Evolutionary conservation across 129 eudicot species (phyloP).

Genomic region (Saposhnikovia divaricata): DNA sequence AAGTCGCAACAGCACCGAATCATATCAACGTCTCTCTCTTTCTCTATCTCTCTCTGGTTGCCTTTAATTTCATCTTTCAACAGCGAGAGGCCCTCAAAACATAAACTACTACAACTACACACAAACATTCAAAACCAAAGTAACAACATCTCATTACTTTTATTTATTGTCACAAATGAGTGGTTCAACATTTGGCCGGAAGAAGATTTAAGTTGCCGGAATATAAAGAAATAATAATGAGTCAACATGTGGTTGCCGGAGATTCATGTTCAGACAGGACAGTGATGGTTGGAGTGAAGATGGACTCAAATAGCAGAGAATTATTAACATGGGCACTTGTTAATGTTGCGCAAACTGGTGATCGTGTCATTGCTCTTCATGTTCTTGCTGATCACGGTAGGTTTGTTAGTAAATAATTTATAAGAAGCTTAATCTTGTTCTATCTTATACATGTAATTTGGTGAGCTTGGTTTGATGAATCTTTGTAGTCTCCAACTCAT

Average conservation of each 20-base stretch:
- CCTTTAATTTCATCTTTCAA: background rate
- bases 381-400: conserved; percentile 45
- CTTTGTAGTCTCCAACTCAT: background rate
- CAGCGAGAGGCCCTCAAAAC: background rate
- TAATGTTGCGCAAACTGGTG: conserved; percentile 65
- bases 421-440: background rate
- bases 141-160: background rate
- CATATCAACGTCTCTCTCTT: background rate
- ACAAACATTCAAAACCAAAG: background rate
- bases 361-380: conserved; percentile 69
- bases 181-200: background rate
- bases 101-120: background rate
- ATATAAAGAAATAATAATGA: background rate
- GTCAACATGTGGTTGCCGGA: background rate
- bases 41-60: background rate
- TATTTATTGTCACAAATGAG: background rate
- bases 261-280: conserved; percentile 7
- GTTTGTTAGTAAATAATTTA: background rate
- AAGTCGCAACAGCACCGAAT: background rate
- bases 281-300: conserved; percentile 62
- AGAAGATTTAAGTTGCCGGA: background rate
- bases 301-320: conserved; percentile 51
- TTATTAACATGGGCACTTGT: conserved; percentile 72
- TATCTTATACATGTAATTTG: background rate
- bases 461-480: background rate